phyloP scores from a whole-genome alignment of 352 stramenopile species.

The Phytophthora tubulina region DNA sequence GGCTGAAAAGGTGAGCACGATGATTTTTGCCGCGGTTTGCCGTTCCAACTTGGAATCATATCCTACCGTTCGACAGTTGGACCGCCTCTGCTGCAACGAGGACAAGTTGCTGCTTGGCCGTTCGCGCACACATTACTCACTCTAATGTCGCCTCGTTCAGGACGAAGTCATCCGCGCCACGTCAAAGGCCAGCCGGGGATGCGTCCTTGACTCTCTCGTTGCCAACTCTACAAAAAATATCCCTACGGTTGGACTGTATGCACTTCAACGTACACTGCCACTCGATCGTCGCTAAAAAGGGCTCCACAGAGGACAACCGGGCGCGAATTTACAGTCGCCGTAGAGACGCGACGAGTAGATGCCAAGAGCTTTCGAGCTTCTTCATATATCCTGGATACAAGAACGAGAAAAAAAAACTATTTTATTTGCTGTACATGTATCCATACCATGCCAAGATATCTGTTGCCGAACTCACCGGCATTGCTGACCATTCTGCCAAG shows the following conservation, averaged over 20 bases:
- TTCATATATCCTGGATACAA: background rate
- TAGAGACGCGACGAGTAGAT: slow-evolving; percentile 33
- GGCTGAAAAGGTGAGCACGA: too few relatives aligned
- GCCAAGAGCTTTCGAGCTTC: slow-evolving; percentile 1
- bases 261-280: slow-evolving; percentile 42
- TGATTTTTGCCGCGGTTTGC: slow-evolving; percentile 10
- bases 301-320: slow-evolving; percentile 15
- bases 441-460: too few relatives aligned
- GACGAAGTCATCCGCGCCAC: slow-evolving; percentile 25
- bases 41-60: slow-evolving; percentile 22
- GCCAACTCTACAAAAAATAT: slow-evolving; percentile 35
- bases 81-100: slow-evolving; percentile 2
- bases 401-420: background rate
- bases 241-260: slow-evolving; percentile 32
- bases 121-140: slow-evolving; percentile 40
- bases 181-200: slow-evolving; percentile 25
- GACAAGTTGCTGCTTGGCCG: slow-evolving; percentile 33
- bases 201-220: slow-evolving; percentile 24
- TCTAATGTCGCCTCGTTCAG: slow-evolving; percentile 18
- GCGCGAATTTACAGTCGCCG: slow-evolving; percentile 18
- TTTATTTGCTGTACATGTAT: background rate
- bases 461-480: too few relatives aligned
- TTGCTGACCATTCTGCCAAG: background rate
- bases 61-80: too few relatives aligned
- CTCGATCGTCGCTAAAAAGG: slow-evolving; percentile 31